These are phyloP conservation scores for Pisolithus thermaeus DNA, from an alignment of 1,284 basidiomycete genomes.

Conservation along the genomic window DNA sequence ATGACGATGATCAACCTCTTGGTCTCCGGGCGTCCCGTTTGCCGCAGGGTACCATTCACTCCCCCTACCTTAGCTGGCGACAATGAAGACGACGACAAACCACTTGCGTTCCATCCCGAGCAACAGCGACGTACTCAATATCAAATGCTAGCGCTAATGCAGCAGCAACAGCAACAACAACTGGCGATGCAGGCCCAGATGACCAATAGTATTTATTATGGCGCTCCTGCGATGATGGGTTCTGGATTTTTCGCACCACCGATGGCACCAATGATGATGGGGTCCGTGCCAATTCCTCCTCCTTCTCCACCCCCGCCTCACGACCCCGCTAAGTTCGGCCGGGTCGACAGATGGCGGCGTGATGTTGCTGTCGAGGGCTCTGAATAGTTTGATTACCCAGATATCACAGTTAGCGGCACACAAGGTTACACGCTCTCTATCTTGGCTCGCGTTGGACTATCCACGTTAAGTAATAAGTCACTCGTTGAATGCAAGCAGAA, in stretches of 20 bases:
- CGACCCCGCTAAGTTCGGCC: conserved; percentile 58
- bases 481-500: conserved; percentile 28
- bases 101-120: conserved; percentile 69
- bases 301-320: conserved; percentile 58
- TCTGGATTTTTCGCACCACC: conserved; percentile 55
- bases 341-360: conserved; percentile 74
- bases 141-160: conserved; percentile 55
- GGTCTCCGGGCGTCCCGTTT: conserved; percentile 38
- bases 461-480: conserved; percentile 27
- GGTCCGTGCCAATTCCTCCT: conserved; percentile 44
- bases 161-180: conserved; percentile 52
- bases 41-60: conserved; percentile 18
- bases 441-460: background rate
- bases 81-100: conserved; percentile 37
- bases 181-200: conserved; percentile 75
- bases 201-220: conserved; percentile 68
- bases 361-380: conserved; percentile 68
- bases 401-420: background rate
- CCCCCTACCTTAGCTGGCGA: conserved; percentile 18
- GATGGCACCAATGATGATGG: conserved; percentile 33
- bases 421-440: conserved; percentile 21
- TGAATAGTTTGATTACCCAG: conserved; percentile 10
- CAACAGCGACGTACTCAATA: conserved; percentile 72
- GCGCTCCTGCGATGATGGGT: conserved; percentile 57
- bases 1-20: conserved; percentile 61